Evolutionary conservation across 768 basidiomycete genomes (phyloP).

Genomic region (Tylopilus rubrobrunneus): DNA sequence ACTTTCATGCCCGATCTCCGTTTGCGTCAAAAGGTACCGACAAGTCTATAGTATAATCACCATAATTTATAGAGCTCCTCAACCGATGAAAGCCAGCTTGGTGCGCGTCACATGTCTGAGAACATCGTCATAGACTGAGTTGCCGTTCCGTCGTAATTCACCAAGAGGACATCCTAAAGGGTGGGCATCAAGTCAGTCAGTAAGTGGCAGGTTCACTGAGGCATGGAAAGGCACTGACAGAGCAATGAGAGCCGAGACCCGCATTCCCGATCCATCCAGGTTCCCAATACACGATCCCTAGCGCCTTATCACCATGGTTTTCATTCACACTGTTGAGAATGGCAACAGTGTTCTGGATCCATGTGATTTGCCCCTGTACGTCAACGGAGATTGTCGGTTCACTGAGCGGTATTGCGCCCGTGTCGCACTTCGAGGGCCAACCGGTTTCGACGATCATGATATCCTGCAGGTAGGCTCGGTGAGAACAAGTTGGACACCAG

Average conservation of each 20-base stretch:
- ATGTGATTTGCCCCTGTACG: conserved; percentile 8
- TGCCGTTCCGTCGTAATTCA: conserved; percentile 2
- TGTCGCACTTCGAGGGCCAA: conserved; percentile 7
- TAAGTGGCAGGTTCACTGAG: not conserved
- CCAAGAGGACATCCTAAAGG: conserved; percentile 9
- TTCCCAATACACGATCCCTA: conserved; percentile 14
- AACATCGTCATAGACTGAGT: conserved; percentile 8
- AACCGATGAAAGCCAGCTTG: not conserved
- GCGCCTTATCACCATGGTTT: not conserved
- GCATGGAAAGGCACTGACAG: conserved; percentile 4
- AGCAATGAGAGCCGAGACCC: conserved; percentile 3
- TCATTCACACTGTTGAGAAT: conserved; percentile 1
- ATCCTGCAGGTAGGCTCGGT: conserved; percentile 1
- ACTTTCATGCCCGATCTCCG: not conserved
- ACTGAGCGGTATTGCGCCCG: conserved; percentile 1
- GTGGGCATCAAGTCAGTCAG: not conserved
- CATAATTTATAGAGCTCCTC: not conserved
- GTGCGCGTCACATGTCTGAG: not conserved
- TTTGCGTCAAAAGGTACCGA: no score
- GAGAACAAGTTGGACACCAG: not conserved
- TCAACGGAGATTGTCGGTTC: conserved; percentile 4
- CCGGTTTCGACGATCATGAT: conserved; percentile 13
- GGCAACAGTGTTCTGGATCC: not conserved
- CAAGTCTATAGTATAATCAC: not conserved
- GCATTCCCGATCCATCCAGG: conserved; percentile 8